Evolutionary conservation across 495 filamentous ascomycete species (phyloP), one percentile per base, ranked within the genome.

Genomic region (Pseudoneurospora amorphoporcata): DNA sequence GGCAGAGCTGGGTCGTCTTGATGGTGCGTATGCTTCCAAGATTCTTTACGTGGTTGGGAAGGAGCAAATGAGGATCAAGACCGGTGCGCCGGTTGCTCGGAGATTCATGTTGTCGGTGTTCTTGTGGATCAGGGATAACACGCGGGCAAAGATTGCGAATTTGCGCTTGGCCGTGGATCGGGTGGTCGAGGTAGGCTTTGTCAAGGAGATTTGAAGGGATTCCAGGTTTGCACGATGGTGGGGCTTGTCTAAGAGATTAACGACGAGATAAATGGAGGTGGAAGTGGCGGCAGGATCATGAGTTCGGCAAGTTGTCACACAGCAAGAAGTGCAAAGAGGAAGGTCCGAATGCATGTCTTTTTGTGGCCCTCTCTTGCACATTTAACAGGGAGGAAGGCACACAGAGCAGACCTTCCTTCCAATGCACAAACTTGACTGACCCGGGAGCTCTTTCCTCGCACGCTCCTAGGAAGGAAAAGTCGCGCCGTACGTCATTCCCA

Each of bases 11-110:
- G 85, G 82, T 0, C 78, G 82, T 5, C 79, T 93, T 0, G 86
- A 90, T 32, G 76, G 81, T 0, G 90, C 90, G 1, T 90, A 86
- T 72, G 83, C 84, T n/a, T 83, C 83, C 38, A 89, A 90, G 74
- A 84, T 91, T 39, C 78, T 91, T 43, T 92, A 93, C 75, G 85
- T 93, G 29, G 83, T 92, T 17, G 91, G 91, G 17, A 93, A 93
- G 77, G 91, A 92, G 74, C 86, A 92, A 81, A 86, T 93, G 85
- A 81, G 81, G 23, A 84, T 92, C 73, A 81, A 80, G 68, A 47
- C 72, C 8, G 81, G 79, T 8, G 84, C 82, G 32, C 82, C 85
- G 38, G 76, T 85, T 41, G 69, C 83, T 39, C 81, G 89, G 14
- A 84, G 76, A 53, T 32, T 87, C 0, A 43, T 89, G 8, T 76